phyloP scores from a whole-genome alignment of 2,329 filamentous ascomycete genomes.

The Exophiala viscosa region DNA sequence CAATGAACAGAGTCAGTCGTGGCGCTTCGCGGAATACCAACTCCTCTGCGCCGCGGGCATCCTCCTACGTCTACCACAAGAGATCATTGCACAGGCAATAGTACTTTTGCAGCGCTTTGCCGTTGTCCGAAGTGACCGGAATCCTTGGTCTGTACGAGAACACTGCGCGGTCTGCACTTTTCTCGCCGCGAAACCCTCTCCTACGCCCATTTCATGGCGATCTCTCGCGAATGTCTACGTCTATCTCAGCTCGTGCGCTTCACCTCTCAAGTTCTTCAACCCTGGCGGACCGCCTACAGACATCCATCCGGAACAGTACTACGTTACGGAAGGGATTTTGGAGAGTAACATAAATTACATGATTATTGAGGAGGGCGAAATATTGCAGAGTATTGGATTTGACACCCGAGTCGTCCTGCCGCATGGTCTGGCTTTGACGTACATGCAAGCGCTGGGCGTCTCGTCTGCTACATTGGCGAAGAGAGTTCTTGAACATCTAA shows the following conservation, averaged over 20 bases:
- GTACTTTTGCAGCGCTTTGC: constrained; percentile 69
- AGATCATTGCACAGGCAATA: constrained; percentile 79
- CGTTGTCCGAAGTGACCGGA: constrained; percentile 10
- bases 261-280: constrained; percentile 47
- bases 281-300: constrained; percentile 26
- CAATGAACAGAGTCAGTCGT: constrained; percentile 40
- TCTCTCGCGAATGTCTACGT: constrained; percentile 81
- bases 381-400: constrained; percentile 74
- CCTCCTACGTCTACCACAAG: constrained; percentile 78
- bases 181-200: constrained; percentile 76
- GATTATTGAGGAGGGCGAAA: constrained; percentile 69
- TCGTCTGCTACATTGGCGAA: constrained; percentile 54
- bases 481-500: constrained; percentile 73
- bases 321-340: constrained; percentile 71
- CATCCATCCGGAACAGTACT: constrained; percentile 55
- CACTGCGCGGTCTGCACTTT: constrained; percentile 78
- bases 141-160: constrained; percentile 53
- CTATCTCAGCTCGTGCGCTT: constrained; percentile 64
- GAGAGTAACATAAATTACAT: constrained; percentile 61
- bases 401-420: constrained; percentile 81
- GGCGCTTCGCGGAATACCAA: constrained; percentile 43
- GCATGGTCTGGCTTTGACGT: constrained; percentile 82
- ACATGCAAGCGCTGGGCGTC: constrained; percentile 82
- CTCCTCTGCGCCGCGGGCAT: constrained; percentile 53
- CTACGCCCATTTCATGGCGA: constrained; percentile 69